Evolutionary conservation across 2,329 filamentous ascomycete genomes (phyloP).

Genomic region (Sporothrix schenckii): DNA sequence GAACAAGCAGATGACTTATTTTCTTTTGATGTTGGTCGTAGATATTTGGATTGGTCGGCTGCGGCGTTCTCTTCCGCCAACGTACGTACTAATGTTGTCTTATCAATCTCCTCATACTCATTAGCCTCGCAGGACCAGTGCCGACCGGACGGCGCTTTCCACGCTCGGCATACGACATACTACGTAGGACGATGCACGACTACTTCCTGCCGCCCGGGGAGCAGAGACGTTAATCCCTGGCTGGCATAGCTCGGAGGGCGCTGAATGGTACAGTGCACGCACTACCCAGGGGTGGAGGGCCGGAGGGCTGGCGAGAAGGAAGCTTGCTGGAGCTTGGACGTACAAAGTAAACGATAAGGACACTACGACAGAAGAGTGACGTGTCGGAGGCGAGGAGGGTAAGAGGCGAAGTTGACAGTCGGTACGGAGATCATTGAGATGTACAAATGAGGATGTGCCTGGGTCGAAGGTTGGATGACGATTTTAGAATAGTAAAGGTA

Average conservation of each 20-base stretch:
- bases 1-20: too few species aligned
- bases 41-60: too few species aligned
- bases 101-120: background rate
- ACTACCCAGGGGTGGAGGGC: background rate
- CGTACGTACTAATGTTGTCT: background rate
- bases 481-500: background rate
- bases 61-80: background rate
- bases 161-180: background rate
- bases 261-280: background rate
- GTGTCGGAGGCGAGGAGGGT: background rate
- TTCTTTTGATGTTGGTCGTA: too few species aligned
- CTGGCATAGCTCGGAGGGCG: constrained; percentile 13
- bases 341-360: background rate
- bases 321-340: constrained; percentile 24
- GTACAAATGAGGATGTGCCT: background rate
- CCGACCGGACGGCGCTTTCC: background rate
- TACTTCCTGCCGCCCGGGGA: background rate
- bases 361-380: background rate
- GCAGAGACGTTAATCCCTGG: background rate
- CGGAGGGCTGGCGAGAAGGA: background rate
- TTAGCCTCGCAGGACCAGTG: background rate
- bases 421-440: background rate
- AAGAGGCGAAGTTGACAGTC: background rate
- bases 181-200: background rate
- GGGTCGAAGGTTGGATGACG: background rate